Conservation (phyloP, 306 rosid genomes). For the Datisca glomerata region DNA sequence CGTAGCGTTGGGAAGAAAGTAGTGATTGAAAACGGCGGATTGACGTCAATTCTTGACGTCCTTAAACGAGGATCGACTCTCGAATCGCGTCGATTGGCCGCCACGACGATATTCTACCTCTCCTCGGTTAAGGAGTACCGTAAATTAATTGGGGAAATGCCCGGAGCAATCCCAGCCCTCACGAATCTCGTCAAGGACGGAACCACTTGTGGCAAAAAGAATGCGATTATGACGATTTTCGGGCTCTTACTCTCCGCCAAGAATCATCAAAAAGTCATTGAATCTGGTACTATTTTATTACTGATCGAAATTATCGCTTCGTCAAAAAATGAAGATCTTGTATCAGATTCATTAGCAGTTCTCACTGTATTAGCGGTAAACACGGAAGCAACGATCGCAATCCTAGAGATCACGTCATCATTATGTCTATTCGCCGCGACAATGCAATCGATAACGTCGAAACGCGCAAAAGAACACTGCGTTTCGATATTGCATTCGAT, state of each 20-base stretch:
- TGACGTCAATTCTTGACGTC: slow-evolving; percentile 25
- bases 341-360: slow-evolving; percentile 44
- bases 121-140: slow-evolving; percentile 40
- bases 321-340: slow-evolving; percentile 31
- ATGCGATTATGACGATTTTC: slow-evolving; percentile 59
- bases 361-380: slow-evolving; percentile 45
- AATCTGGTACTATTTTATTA: slow-evolving; percentile 36
- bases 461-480: slow-evolving; percentile 42
- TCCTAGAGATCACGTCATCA: slow-evolving; percentile 20
- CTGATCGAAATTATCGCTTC: slow-evolving; percentile 31
- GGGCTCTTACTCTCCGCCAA: slow-evolving; percentile 39
- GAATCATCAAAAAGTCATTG: slow-evolving; percentile 37
- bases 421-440: slow-evolving; percentile 19
- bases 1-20: slow-evolving; percentile 31
- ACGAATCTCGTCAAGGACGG: slow-evolving; percentile 50
- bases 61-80: slow-evolving; percentile 35
- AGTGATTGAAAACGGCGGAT: slow-evolving; percentile 37
- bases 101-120: slow-evolving; percentile 58
- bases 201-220: slow-evolving; percentile 53
- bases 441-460: slow-evolving; percentile 18
- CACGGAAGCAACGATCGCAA: slow-evolving; percentile 35
- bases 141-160: slow-evolving; percentile 42
- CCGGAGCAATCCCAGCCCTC: slow-evolving; percentile 35
- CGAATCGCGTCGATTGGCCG: slow-evolving; percentile 56
- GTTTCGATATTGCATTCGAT: slow-evolving; percentile 46